phyloP scores from a whole-genome alignment of 805 yeast genomes.

The Komagataella phaffii region DNA sequence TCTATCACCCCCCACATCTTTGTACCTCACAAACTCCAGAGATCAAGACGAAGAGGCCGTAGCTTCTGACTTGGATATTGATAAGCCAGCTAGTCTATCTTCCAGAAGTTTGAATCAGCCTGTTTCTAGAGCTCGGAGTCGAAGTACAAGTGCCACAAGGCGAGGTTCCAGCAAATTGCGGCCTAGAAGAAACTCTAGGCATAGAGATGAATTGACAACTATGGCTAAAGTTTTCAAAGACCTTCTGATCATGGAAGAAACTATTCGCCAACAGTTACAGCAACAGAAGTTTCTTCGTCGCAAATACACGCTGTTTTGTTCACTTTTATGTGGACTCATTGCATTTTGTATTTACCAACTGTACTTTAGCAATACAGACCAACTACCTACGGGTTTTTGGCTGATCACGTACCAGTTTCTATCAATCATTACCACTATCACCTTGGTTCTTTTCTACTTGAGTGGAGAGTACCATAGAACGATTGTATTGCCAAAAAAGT shows the following conservation, averaged over 20 bases:
- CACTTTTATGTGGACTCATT: conserved; percentile 25
- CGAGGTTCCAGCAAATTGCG: background rate
- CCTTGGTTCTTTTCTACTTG: conserved; percentile 64
- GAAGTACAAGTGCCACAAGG: background rate
- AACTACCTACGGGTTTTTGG: conserved; percentile 16
- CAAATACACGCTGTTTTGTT: conserved; percentile 43
- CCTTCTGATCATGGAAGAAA: conserved; percentile 73
- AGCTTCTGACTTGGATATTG: background rate
- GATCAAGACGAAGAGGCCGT: background rate
- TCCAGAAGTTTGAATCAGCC: background rate
- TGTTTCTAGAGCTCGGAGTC: background rate
- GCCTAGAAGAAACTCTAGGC: background rate
- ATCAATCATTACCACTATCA: conserved; percentile 48
- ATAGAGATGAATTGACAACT: conserved; percentile 14
- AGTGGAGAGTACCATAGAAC: conserved; percentile 87
- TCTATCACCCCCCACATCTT: background rate
- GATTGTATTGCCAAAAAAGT: conserved; percentile 68
- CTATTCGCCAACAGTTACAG: conserved; percentile 68
- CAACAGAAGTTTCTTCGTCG: conserved; percentile 55
- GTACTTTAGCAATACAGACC: conserved; percentile 8
- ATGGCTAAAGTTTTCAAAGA: conserved; percentile 72
- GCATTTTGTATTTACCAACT: conserved; percentile 22
- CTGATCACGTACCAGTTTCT: conserved; percentile 35
- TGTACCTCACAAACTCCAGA: background rate
- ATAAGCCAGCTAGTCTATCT: background rate